A percentile compares a stretch with the other conserved stretches of the same genome.
These are phyloP conservation scores for Canna indica DNA, from an alignment of 176 grass and related monocot species.

Conservation along the genomic window DNA sequence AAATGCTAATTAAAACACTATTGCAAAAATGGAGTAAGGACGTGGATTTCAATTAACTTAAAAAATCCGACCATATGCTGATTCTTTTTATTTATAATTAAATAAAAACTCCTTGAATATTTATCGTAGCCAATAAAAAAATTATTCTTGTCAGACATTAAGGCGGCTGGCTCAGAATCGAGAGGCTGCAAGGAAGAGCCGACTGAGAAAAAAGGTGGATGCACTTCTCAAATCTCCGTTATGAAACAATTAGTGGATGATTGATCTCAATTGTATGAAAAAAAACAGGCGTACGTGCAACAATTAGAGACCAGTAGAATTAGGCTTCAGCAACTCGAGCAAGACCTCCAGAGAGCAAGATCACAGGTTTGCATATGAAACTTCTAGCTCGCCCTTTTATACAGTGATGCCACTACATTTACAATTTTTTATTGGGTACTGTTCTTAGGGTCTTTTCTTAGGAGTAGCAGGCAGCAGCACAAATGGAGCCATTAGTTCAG, in stretches of 20 bases:
- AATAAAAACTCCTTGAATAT: too few relatives aligned
- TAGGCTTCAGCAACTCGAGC: constrained; percentile 91
- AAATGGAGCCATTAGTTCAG: constrained; percentile 62
- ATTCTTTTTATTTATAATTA: too few relatives aligned
- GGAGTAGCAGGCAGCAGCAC: constrained; percentile 43
- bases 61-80: neutral
- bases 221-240: constrained; percentile 1
- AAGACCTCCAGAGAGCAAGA: constrained; percentile 82
- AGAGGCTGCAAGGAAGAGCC: constrained; percentile 93
- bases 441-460: neutral
- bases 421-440: neutral
- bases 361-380: constrained; percentile 55
- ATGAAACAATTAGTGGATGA: neutral
- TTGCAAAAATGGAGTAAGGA: too few relatives aligned
- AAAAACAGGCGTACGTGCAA: constrained; percentile 83
- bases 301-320: constrained; percentile 86
- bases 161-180: constrained; percentile 94
- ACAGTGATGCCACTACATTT: neutral
- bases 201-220: constrained; percentile 95
- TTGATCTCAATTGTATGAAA: neutral
- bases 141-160: constrained; percentile 37
- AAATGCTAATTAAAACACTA: too few relatives aligned
- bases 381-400: neutral
- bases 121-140: too few relatives aligned
- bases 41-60: neutral